phyloP scores from a whole-genome alignment of 2,329 filamentous ascomycete species.

The Colletotrichum magnum region DNA sequence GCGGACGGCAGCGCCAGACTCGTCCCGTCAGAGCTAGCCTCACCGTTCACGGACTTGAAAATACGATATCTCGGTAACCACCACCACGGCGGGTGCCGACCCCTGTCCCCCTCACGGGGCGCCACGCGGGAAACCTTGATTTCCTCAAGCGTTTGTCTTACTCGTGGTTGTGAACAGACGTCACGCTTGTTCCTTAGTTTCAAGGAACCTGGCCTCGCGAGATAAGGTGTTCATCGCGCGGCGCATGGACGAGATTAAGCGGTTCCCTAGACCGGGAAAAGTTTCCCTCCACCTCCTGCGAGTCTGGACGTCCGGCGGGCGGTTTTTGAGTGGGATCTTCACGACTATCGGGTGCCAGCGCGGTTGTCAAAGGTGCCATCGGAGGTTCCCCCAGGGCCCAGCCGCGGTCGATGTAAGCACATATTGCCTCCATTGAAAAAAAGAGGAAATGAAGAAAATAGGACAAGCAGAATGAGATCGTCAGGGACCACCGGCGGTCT shows the following conservation, averaged over 20 bases:
- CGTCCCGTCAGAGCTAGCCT: conserved; percentile 1
- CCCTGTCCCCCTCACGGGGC: neutral
- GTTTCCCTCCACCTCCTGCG: neutral
- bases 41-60: conserved; percentile 1
- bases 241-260: neutral
- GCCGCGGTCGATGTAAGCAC: conserved; percentile 2
- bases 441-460: no score
- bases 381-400: neutral
- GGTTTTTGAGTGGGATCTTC: conserved; percentile 10
- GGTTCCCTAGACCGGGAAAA: no score
- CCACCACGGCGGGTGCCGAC: neutral
- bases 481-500: conserved; percentile 10
- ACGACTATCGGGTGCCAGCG: conserved; percentile 1
- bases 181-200: neutral
- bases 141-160: neutral
- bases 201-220: neutral
- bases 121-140: conserved; percentile 15
- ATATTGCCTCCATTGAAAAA: no score
- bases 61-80: conserved; percentile 1
- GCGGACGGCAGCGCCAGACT: neutral
- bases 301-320: neutral
- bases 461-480: conserved; percentile 10
- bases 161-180: conserved; percentile 8
- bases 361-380: conserved; percentile 13
- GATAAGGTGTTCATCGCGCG: neutral